phyloP scores from a whole-genome alignment of 495 filamentous ascomycete genomes.

The Penicillium robsamsonii region DNA sequence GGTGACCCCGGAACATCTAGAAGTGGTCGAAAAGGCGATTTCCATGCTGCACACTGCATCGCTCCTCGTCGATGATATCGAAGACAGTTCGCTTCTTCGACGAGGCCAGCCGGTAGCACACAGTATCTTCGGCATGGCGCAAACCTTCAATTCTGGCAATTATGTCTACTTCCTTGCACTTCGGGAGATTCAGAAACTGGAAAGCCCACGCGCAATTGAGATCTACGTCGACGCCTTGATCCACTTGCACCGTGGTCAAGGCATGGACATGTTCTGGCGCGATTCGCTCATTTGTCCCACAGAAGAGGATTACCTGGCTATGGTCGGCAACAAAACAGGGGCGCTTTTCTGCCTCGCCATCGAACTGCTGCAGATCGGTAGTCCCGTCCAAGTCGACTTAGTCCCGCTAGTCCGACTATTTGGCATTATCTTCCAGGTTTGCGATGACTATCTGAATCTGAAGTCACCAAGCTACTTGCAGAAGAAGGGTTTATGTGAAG shows the following conservation, averaged over 20 bases:
- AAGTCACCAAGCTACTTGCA: slow-evolving; percentile 18
- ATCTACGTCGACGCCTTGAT: slow-evolving; percentile 79
- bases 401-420: slow-evolving; percentile 10
- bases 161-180: slow-evolving; percentile 84
- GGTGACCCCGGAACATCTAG: no score
- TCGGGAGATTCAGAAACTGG: slow-evolving; percentile 62
- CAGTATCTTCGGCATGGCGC: slow-evolving; percentile 80
- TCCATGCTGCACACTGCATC: no score
- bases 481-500: slow-evolving; percentile 49
- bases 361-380: slow-evolving; percentile 58
- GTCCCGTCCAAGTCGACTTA: background rate
- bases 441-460: slow-evolving; percentile 43
- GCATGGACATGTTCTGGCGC: slow-evolving; percentile 92
- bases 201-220: slow-evolving; percentile 55
- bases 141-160: slow-evolving; percentile 92
- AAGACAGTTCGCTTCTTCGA: slow-evolving; percentile 73
- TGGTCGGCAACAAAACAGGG: slow-evolving; percentile 92
- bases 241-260: slow-evolving; percentile 84
- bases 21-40: no score
- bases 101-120: slow-evolving; percentile 87
- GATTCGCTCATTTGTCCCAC: slow-evolving; percentile 81
- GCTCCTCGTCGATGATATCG: slow-evolving; percentile 67
- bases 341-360: slow-evolving; percentile 83
- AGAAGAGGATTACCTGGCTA: slow-evolving; percentile 88
- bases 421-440: slow-evolving; percentile 36